phyloP scores from a whole-genome alignment of 352 stramenopile species.

The Pythium coloratum region DNA sequence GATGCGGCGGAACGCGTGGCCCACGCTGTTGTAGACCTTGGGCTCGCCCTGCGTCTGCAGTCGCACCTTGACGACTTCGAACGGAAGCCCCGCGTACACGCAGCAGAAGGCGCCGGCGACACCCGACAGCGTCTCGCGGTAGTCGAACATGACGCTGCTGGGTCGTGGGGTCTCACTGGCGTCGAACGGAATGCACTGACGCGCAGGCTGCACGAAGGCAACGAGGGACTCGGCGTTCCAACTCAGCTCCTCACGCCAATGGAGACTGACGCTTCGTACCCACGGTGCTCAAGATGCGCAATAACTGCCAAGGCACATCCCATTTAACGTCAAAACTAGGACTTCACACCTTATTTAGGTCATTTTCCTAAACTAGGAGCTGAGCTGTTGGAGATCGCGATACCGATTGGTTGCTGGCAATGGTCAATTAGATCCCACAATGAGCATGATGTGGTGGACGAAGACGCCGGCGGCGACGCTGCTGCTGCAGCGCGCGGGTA shows the following conservation, averaged over 20 bases:
- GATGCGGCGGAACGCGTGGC: slow-evolving; percentile 70
- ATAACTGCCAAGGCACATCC: not conserved
- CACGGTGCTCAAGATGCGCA: not conserved
- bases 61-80: slow-evolving; percentile 87
- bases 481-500: slow-evolving; percentile 3
- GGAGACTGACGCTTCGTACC: not conserved
- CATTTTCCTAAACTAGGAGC: slow-evolving; percentile 7
- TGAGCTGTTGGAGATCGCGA: slow-evolving; percentile 14
- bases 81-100: slow-evolving; percentile 84
- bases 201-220: not conserved
- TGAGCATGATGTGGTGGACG: slow-evolving; percentile 24
- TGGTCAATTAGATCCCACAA: slow-evolving; percentile 16
- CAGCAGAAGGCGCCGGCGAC: slow-evolving; percentile 79
- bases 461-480: slow-evolving; percentile 1
- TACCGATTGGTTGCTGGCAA: slow-evolving; percentile 19
- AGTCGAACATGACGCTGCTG: slow-evolving; percentile 52
- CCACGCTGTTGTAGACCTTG: slow-evolving; percentile 60
- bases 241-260: slow-evolving; percentile 1
- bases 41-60: slow-evolving; percentile 74
- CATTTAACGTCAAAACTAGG: not conserved
- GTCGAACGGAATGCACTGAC: slow-evolving; percentile 3
- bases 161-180: not conserved
- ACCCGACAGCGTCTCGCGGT: slow-evolving; percentile 73
- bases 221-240: not conserved
- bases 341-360: not conserved